phyloP scores from a whole-genome alignment of 2,329 filamentous ascomycete genomes.

The Beauveria varroae region DNA sequence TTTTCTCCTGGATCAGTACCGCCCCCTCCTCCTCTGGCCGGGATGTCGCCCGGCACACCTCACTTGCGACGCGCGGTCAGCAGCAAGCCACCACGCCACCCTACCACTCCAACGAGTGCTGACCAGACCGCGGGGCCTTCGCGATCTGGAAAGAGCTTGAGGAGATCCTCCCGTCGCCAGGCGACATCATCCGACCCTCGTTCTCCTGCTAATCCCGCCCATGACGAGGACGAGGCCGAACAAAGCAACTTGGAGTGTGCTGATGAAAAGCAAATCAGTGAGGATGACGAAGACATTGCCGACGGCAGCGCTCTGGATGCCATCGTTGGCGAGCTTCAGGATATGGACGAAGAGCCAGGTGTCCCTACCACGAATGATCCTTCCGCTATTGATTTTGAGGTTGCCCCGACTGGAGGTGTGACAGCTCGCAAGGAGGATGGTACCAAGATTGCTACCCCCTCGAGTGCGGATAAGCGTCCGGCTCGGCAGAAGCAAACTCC shows the following conservation, averaged over 20 bases:
- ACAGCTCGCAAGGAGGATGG: slow-evolving; percentile 90
- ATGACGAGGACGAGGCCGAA: slow-evolving; percentile 51
- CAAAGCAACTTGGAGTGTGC: slow-evolving; percentile 80
- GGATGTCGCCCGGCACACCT: slow-evolving; percentile 20
- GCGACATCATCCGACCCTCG: slow-evolving; percentile 44
- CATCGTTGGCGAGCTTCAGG: slow-evolving; percentile 85
- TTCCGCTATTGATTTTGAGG: slow-evolving; percentile 84
- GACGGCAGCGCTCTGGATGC: slow-evolving; percentile 67
- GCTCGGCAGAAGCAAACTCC: slow-evolving; percentile 33
- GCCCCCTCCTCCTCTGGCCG: slow-evolving; percentile 28
- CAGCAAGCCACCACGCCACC: slow-evolving; percentile 26
- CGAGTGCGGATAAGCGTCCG: slow-evolving; percentile 41
- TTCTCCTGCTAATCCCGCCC: slow-evolving; percentile 42
- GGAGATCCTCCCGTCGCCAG: slow-evolving; percentile 57
- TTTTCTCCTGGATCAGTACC: slow-evolving; percentile 29
- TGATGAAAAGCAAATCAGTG: slow-evolving; percentile 77
- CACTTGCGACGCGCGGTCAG: slow-evolving; percentile 36
- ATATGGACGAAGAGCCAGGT: slow-evolving; percentile 60
- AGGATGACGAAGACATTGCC: slow-evolving; percentile 62
- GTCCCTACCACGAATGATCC: slow-evolving; percentile 43
- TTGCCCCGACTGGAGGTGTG: slow-evolving; percentile 78
- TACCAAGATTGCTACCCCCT: slow-evolving; percentile 75
- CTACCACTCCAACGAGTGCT: slow-evolving; percentile 33
- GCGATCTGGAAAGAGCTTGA: slow-evolving; percentile 50
- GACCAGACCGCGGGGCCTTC: slow-evolving; percentile 41